Conservation (phyloP, 495 filamentous ascomycete genomes). For the Penicillium cinerascens region DNA sequence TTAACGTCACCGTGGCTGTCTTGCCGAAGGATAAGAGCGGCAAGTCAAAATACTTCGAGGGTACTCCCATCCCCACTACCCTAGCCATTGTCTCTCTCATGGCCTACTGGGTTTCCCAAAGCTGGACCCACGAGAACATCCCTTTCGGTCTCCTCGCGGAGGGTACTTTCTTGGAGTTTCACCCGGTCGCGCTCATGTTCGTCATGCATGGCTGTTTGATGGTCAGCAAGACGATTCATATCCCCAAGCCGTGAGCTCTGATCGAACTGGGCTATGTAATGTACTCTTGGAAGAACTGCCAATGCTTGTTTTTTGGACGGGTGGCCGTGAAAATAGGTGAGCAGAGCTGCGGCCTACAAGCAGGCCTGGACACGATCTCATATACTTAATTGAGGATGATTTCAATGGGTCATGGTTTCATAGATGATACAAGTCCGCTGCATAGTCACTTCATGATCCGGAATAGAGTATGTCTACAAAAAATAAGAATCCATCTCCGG, state of each 20-base stretch:
- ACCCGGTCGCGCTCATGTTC: constrained; percentile 82
- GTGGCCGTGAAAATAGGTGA: constrained; percentile 21
- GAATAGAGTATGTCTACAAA: neutral
- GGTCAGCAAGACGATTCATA: constrained; percentile 90
- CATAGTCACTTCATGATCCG: neutral
- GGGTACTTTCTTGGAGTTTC: constrained; percentile 74
- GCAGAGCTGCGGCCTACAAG: constrained; percentile 11
- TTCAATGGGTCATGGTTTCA: neutral
- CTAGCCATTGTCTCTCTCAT: constrained; percentile 76
- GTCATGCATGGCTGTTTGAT: constrained; percentile 82
- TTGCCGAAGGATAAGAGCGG: constrained; percentile 88
- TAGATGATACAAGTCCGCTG: neutral
- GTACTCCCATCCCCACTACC: constrained; percentile 91
- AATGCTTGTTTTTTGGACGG: constrained; percentile 16
- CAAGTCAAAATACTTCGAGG: constrained; percentile 93
- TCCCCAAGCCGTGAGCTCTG: constrained; percentile 77
- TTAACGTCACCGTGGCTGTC: constrained; percentile 88
- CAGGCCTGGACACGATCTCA: constrained; percentile 20
- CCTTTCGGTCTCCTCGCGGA: constrained; percentile 64
- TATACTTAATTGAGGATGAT: constrained; percentile 22
- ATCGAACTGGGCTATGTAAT: constrained; percentile 10
- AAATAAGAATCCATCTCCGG: neutral
- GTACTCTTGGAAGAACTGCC: constrained; percentile 13
- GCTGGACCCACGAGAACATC: constrained; percentile 72
- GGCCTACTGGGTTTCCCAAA: constrained; percentile 81